A percentile compares a stretch with the other conserved stretches of the same genome.
phyloP scores from a whole-genome alignment of 768 basidiomycete genomes.

The Collybia sordida region DNA sequence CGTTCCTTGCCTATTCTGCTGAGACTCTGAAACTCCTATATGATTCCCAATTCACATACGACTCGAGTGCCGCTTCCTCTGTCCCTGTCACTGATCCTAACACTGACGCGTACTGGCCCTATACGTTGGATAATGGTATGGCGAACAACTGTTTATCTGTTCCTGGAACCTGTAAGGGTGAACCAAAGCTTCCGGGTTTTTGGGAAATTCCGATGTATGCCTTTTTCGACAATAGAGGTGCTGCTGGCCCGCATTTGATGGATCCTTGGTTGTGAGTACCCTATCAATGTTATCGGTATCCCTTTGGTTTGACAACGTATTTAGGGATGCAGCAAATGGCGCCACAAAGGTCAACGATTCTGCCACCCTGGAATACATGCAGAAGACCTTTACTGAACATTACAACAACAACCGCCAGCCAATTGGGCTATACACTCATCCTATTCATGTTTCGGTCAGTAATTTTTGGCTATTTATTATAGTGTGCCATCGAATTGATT shows the following conservation, averaged over 20 bases:
- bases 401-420: slow-evolving; percentile 77
- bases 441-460: slow-evolving; percentile 68
- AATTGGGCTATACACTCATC: slow-evolving; percentile 80
- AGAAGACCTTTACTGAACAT: slow-evolving; percentile 71
- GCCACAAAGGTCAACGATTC: slow-evolving; percentile 47
- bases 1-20: slow-evolving; percentile 64
- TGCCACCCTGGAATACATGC: slow-evolving; percentile 70
- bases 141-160: slow-evolving; percentile 73
- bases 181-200: slow-evolving; percentile 72
- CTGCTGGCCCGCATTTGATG: slow-evolving; percentile 67
- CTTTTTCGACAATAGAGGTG: slow-evolving; percentile 62
- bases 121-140: slow-evolving; percentile 77
- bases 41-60: slow-evolving; percentile 65
- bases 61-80: slow-evolving; percentile 60
- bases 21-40: slow-evolving; percentile 62
- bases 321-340: slow-evolving; percentile 57
- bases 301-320: no score
- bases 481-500: not conserved
- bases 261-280: slow-evolving; percentile 76
- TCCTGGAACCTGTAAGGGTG: slow-evolving; percentile 58
- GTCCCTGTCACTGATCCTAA: slow-evolving; percentile 62
- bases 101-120: slow-evolving; percentile 84
- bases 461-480: not conserved
- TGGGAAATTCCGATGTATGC: slow-evolving; percentile 90
- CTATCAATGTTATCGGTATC: no score